phyloP scores from a whole-genome alignment of 257 asterid genomes.

The Fraxinus anomala region DNA sequence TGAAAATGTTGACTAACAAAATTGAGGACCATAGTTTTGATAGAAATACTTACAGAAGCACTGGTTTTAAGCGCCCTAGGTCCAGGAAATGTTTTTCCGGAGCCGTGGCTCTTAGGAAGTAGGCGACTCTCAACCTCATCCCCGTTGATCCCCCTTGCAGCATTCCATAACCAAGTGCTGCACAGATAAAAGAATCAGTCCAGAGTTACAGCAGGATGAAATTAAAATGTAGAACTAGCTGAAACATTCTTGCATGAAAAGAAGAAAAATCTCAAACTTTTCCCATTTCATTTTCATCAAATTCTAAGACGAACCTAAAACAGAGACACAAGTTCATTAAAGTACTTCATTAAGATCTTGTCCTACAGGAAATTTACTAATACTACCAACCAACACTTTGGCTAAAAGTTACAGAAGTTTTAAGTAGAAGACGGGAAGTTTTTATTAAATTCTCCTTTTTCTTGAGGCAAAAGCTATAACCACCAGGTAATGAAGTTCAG shows the following conservation, averaged over 20 bases:
- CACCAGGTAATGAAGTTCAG: constrained; percentile 2
- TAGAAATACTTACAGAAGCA: constrained; percentile 49
- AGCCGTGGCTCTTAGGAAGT: constrained; percentile 95
- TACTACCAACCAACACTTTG: constrained; percentile 10
- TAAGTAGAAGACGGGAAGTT: background rate
- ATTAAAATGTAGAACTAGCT: constrained; percentile 13
- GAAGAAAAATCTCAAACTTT: constrained; percentile 8
- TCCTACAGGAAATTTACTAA: constrained; percentile 11
- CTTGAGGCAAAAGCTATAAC: constrained; percentile 12
- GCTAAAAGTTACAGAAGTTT: constrained; percentile 1
- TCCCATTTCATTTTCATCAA: constrained; percentile 6
- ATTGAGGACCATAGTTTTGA: constrained; percentile 20
- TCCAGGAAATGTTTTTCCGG: constrained; percentile 97
- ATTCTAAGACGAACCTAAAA: constrained; percentile 14
- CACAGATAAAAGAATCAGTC: constrained; percentile 22
- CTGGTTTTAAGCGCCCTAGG: constrained; percentile 72
- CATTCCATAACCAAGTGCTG: constrained; percentile 95
- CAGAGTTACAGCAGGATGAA: constrained; percentile 11
- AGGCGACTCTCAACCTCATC: constrained; percentile 95
- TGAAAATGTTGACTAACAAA: constrained; percentile 13
- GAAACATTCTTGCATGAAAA: background rate
- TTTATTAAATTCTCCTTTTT: background rate
- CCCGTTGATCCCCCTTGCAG: constrained; percentile 83
- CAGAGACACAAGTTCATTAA: background rate
- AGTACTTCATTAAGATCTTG: background rate